A percentile compares a stretch with the other conserved stretches of the same genome.
Conservation (phyloP, 1,139 yeast species). For the Suzukiozyma palmioleophila region DNA sequence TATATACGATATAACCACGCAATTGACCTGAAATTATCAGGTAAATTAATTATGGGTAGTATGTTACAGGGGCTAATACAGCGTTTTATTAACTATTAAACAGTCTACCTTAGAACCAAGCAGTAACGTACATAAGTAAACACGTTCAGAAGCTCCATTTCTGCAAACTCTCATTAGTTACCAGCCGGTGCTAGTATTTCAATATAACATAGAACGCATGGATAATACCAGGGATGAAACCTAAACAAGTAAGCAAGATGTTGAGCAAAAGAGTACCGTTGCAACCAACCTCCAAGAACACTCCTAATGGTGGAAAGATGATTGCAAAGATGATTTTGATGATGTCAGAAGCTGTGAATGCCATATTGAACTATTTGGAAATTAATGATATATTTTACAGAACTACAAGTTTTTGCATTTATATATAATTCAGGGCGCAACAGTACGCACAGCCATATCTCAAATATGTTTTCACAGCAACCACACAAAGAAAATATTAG, state of each 20-base stretch:
- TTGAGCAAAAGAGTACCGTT: constrained; percentile 52
- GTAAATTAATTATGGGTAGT: too few species aligned
- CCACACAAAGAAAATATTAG: neutral
- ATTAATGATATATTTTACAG: neutral
- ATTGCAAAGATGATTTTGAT: constrained; percentile 59
- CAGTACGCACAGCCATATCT: neutral
- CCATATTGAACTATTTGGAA: constrained; percentile 26
- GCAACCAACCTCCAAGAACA: constrained; percentile 67
- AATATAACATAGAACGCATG: constrained; percentile 52
- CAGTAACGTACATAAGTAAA: too few species aligned
- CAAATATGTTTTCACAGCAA: neutral
- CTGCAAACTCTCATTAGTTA: too few species aligned
- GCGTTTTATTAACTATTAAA: too few species aligned
- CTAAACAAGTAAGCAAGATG: constrained; percentile 56
- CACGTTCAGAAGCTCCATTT: too few species aligned
- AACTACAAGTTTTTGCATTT: neutral
- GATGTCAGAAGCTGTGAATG: constrained; percentile 52
- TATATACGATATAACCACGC: too few species aligned
- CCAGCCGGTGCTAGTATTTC: constrained; percentile 7
- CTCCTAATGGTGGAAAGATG: constrained; percentile 72
- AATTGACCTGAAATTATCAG: too few species aligned
- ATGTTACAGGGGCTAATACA: too few species aligned
- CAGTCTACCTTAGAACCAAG: too few species aligned
- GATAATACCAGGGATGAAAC: constrained; percentile 62
- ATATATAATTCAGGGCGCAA: neutral